A percentile compares a stretch with the other conserved stretches of the same genome.
These are phyloP conservation scores for Fusarium subtropicale DNA, from an alignment of 2,329 filamentous ascomycete species.

Conservation along the genomic window DNA sequence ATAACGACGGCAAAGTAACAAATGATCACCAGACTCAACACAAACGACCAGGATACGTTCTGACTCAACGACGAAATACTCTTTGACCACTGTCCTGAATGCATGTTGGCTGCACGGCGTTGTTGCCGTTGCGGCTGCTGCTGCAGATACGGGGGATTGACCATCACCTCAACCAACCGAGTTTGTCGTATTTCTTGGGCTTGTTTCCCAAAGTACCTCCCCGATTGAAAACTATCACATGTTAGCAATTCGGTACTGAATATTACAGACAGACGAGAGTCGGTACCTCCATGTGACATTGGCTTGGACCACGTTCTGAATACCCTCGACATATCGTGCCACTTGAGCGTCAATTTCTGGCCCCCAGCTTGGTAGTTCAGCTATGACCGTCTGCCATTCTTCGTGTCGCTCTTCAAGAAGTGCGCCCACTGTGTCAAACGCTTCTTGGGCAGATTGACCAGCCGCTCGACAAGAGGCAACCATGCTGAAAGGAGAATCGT, in stretches of 20 bases:
- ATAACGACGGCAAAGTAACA: conserved; percentile 8
- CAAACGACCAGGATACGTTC: neutral
- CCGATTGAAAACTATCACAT: conserved; percentile 19
- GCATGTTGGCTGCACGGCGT: neutral
- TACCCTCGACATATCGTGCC: conserved; percentile 11
- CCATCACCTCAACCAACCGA: conserved; percentile 16
- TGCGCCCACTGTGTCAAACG: conserved; percentile 5
- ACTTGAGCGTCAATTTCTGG: conserved; percentile 2
- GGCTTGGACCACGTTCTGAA: conserved; percentile 24
- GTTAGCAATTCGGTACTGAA: neutral
- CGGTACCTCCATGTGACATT: conserved; percentile 27
- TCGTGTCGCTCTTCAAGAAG: conserved; percentile 11
- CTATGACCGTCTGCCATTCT: neutral
- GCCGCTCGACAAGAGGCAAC: conserved; percentile 22
- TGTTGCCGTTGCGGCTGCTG: neutral
- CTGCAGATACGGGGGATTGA: conserved; percentile 6
- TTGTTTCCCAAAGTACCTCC: conserved; percentile 24
- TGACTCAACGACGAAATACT: neutral
- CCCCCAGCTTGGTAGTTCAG: conserved; percentile 14
- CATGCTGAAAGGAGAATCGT: conserved; percentile 25
- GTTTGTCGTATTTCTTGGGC: conserved; percentile 17
- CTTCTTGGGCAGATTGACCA: conserved; percentile 12
- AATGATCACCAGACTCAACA: conserved; percentile 2
- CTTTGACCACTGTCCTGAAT: neutral
- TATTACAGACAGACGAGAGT: fast-evolving